Percentiles rank a stretch among this genome's conserved stretches.
Evolutionary conservation across 2,329 filamentous ascomycete genomes (phyloP).

Genomic region (Harringtonia lauricola): DNA sequence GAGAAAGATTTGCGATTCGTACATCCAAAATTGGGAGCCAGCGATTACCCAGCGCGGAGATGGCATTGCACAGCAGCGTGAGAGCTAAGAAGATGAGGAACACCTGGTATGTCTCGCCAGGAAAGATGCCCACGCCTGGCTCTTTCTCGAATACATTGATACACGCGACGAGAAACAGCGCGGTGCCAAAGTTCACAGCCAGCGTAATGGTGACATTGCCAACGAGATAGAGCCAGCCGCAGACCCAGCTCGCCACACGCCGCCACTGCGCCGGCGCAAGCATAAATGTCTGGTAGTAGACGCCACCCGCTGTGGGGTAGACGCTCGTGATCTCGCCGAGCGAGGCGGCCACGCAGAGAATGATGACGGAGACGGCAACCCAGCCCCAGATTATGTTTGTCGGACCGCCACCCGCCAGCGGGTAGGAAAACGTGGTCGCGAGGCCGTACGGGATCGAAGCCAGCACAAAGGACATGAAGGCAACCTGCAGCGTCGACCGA

Average conservation of each 20-base stretch:
- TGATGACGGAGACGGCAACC: constrained; percentile 44
- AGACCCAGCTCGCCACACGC: constrained; percentile 56
- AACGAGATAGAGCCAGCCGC: constrained; percentile 66
- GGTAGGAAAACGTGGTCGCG: neutral
- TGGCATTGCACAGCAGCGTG: neutral
- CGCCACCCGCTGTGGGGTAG: constrained; percentile 18
- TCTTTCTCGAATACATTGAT: constrained; percentile 39
- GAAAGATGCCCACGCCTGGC: constrained; percentile 14
- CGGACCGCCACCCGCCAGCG: neutral
- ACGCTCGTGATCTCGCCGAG: constrained; percentile 7
- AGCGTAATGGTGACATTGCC: constrained; percentile 75
- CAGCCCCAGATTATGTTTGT: constrained; percentile 25
- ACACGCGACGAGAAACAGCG: constrained; percentile 47
- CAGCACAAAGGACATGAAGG: constrained; percentile 1
- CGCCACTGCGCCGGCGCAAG: constrained; percentile 51
- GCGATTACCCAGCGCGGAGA: neutral
- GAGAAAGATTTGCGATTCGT: neutral
- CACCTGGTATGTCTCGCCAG: constrained; percentile 3
- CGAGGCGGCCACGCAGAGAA: constrained; percentile 35
- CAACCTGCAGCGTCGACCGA: neutral
- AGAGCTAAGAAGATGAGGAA: neutral
- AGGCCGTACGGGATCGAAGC: constrained; percentile 1
- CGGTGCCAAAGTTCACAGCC: constrained; percentile 74
- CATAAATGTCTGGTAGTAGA: constrained; percentile 74
- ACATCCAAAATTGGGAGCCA: neutral